Conservation (phyloP, 208 protist genomes). For the Leishmania martiniquensis region DNA sequence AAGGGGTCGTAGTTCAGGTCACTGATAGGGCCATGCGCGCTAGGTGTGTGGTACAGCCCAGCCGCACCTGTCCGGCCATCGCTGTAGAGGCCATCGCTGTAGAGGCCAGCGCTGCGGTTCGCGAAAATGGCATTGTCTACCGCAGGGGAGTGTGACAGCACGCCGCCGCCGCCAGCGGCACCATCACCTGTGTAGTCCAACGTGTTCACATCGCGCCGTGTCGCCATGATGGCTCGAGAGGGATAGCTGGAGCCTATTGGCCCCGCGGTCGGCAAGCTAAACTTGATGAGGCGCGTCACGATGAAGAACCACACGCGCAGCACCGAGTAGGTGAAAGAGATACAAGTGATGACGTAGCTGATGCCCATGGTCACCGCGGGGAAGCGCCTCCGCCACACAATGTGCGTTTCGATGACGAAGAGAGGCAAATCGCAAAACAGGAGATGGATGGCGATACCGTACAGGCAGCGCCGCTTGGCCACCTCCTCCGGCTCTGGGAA, state of each 20-base stretch:
- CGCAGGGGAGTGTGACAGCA: neutral
- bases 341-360: conserved; percentile 73
- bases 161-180: conserved; percentile 8
- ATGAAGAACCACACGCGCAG: conserved; percentile 86
- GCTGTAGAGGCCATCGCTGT: conserved; percentile 13
- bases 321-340: conserved; percentile 73
- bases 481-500: conserved; percentile 88
- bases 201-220: conserved; percentile 14
- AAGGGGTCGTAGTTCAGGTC: conserved; percentile 12
- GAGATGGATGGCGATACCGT: conserved; percentile 75
- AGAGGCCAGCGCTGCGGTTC: conserved; percentile 15
- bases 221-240: neutral
- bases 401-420: conserved; percentile 78
- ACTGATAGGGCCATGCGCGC: neutral
- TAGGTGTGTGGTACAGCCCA: conserved; percentile 9
- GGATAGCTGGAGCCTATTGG: conserved; percentile 19
- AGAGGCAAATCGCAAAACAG: conserved; percentile 84
- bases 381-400: conserved; percentile 73
- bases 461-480: conserved; percentile 80
- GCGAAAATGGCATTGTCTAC: conserved; percentile 26
- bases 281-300: conserved; percentile 85
- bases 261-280: conserved; percentile 30
- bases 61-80: conserved; percentile 8
- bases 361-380: conserved; percentile 62
- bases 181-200: conserved; percentile 12